Percentiles rank a stretch among this genome's conserved stretches.
Conservation (phyloP, 176 grass and related monocot genomes). For the Phragmites australis region DNA sequence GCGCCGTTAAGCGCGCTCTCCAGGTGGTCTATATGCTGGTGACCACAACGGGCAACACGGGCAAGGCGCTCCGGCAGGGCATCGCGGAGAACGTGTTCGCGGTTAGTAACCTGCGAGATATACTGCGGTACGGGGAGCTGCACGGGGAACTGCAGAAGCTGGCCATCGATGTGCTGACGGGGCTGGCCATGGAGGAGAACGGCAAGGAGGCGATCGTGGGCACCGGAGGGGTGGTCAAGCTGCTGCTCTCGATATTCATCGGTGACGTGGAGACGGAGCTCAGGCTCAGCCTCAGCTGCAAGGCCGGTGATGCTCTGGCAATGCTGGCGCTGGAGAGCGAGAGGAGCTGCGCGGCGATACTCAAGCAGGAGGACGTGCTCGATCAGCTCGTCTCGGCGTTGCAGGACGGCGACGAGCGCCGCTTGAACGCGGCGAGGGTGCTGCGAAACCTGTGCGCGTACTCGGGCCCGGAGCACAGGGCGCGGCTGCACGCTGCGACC, state of each 20-base stretch:
- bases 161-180: constrained; percentile 57
- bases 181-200: constrained; percentile 51
- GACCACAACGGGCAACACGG: constrained; percentile 42
- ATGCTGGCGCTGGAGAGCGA: too few species aligned
- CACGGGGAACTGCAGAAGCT: constrained; percentile 54
- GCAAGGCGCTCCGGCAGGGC: constrained; percentile 46
- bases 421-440: too few species aligned
- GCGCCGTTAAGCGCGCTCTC: constrained; percentile 45
- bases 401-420: too few species aligned
- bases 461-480: too few species aligned
- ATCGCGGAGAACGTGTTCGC: constrained; percentile 60
- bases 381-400: too few species aligned
- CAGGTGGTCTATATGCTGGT: constrained; percentile 63
- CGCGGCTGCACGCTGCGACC: constrained; percentile 32
- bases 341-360: too few species aligned
- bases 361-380: too few species aligned
- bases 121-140: constrained; percentile 49
- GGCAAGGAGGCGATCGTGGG: too few species aligned
- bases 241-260: neutral
- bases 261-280: neutral
- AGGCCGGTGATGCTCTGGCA: too few species aligned
- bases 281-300: too few species aligned
- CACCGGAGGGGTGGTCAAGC: too few species aligned
- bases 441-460: too few species aligned
- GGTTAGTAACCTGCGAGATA: constrained; percentile 60